Conservation (phyloP, 2,329 filamentous ascomycete genomes). For the Trichoderma breve region DNA sequence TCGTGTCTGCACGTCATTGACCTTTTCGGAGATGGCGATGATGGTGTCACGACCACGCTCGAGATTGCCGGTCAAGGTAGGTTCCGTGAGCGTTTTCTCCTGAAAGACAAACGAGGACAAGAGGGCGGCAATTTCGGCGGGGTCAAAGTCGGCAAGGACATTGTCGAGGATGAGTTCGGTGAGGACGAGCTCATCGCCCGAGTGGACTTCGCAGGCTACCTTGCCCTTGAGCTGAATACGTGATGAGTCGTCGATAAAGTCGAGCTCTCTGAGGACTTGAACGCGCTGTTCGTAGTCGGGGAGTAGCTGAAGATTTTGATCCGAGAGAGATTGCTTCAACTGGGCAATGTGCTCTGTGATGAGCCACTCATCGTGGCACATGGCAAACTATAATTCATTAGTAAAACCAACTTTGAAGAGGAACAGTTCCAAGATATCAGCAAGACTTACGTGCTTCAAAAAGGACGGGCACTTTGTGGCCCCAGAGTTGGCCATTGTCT, state of each 20-base stretch:
- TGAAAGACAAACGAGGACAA: slow-evolving; percentile 96
- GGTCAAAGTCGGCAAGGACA: slow-evolving; percentile 89
- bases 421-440: background rate
- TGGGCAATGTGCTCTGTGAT: slow-evolving; percentile 91
- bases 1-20: slow-evolving; percentile 83
- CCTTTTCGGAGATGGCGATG: slow-evolving; percentile 84
- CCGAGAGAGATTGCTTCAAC: slow-evolving; percentile 84
- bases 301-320: slow-evolving; percentile 92
- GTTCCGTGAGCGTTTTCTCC: slow-evolving; percentile 84
- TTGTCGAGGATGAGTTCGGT: slow-evolving; percentile 97
- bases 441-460: slow-evolving; percentile 75
- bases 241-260: slow-evolving; percentile 82
- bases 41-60: slow-evolving; percentile 83
- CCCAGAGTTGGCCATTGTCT: slow-evolving; percentile 60
- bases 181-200: slow-evolving; percentile 90
- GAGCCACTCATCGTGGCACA: slow-evolving; percentile 95
- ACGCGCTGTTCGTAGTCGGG: slow-evolving; percentile 97
- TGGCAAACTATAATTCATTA: slow-evolving; percentile 66
- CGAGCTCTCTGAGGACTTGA: slow-evolving; percentile 84
- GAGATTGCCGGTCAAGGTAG: slow-evolving; percentile 76
- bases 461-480: slow-evolving; percentile 74
- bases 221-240: slow-evolving; percentile 96
- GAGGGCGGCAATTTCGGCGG: slow-evolving; percentile 92
- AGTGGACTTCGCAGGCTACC: slow-evolving; percentile 97
- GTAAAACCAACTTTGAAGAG: background rate